These are phyloP conservation scores for Chlorophyllum brunneum DNA, from an alignment of 768 basidiomycete species.

Conservation along the genomic window DNA sequence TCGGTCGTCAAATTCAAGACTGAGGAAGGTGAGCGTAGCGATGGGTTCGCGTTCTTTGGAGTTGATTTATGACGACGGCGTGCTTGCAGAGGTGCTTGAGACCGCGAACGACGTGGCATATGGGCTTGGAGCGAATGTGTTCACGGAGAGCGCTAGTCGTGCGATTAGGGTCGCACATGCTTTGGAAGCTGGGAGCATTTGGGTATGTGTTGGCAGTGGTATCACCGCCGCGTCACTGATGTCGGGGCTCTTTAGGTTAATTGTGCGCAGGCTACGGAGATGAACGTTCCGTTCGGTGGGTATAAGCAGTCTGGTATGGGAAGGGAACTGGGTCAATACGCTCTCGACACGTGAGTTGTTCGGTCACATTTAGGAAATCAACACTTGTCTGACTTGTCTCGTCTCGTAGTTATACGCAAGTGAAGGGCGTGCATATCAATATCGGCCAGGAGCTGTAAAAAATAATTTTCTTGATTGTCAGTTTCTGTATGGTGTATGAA, in stretches of 20 bases:
- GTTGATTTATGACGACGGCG: neutral
- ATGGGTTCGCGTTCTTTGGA: neutral
- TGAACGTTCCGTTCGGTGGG: constrained; percentile 63
- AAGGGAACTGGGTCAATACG: constrained; percentile 67
- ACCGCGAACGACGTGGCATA: constrained; percentile 77
- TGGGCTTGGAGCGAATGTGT: constrained; percentile 78
- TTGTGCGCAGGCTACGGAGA: constrained; percentile 39
- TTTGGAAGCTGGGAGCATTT: constrained; percentile 68
- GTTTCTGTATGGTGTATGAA: no score
- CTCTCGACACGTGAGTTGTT: constrained; percentile 42
- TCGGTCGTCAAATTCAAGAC: constrained; percentile 76
- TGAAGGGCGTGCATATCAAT: constrained; percentile 64
- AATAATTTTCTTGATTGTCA: neutral
- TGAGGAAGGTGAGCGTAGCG: constrained; percentile 32
- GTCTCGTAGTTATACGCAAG: constrained; percentile 43
- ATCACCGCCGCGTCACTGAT: constrained; percentile 63
- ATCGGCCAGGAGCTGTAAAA: constrained; percentile 24
- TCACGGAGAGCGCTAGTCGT: constrained; percentile 63
- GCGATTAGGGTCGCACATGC: constrained; percentile 62
- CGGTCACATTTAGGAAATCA: neutral
- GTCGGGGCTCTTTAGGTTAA: constrained; percentile 68
- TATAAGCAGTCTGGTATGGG: constrained; percentile 75
- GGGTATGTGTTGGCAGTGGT: constrained; percentile 43
- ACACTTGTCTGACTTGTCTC: neutral
- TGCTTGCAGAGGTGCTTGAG: constrained; percentile 37